phyloP scores from a whole-genome alignment of 495 filamentous ascomycete species.

The Annulohypoxylon moriforme region DNA sequence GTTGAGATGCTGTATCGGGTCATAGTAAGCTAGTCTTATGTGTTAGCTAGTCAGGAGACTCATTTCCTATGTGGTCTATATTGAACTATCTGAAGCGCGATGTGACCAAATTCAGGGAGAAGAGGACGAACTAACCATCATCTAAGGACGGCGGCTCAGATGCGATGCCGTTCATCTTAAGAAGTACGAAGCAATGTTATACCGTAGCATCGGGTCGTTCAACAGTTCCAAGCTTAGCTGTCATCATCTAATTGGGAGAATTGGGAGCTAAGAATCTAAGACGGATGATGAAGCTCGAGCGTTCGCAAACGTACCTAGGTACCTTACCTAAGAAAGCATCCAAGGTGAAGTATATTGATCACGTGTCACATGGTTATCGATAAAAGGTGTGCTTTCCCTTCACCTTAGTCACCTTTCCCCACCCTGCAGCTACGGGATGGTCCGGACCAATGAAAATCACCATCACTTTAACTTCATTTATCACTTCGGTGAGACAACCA shows the following conservation, averaged over 20 bases:
- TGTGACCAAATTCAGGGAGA: background rate
- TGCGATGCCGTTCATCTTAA: slow-evolving; percentile 59
- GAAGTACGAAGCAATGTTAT: slow-evolving; percentile 5
- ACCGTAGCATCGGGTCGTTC: slow-evolving; percentile 22
- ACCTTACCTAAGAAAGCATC: background rate
- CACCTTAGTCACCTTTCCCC: slow-evolving; percentile 23
- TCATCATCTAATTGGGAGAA: slow-evolving; percentile 2
- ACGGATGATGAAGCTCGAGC: slow-evolving; percentile 18
- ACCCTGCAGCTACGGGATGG: slow-evolving; percentile 17
- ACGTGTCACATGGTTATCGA: slow-evolving; percentile 21
- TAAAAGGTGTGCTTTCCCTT: slow-evolving; percentile 13
- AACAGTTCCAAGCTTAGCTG: slow-evolving; percentile 1
- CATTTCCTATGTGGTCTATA: background rate
- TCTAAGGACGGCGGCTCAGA: slow-evolving; percentile 59
- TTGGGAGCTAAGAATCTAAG: slow-evolving; percentile 3
- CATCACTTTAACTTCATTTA: slow-evolving; percentile 18
- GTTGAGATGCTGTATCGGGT: slow-evolving; percentile 94
- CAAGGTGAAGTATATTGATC: background rate
- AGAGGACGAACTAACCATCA: slow-evolving; percentile 54
- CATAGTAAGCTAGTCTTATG: slow-evolving; percentile 79
- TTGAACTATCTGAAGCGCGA: background rate
- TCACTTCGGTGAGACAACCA: slow-evolving; percentile 2
- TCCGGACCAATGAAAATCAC: slow-evolving; percentile 29
- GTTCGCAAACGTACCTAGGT: background rate
- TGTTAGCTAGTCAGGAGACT: slow-evolving; percentile 43